Evolutionary conservation across 495 filamentous ascomycete species (phyloP).

Genomic region (Penicillium atrosanguineum): DNA sequence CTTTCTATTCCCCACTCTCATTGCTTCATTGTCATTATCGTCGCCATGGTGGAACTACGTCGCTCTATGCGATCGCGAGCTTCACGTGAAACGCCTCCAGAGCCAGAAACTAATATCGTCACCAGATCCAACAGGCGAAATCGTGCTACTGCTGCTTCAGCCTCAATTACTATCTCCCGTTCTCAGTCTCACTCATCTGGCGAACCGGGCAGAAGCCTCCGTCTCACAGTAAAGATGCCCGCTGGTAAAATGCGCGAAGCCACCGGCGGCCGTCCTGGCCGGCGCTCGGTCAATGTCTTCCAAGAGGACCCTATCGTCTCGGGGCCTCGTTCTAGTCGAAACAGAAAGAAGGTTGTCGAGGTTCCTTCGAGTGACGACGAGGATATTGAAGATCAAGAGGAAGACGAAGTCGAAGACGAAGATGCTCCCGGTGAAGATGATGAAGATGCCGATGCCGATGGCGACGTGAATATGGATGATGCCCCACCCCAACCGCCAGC

Average conservation of each 20-base stretch:
- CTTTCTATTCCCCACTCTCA: not conserved
- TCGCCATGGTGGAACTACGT: conserved; percentile 44
- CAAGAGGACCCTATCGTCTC: conserved; percentile 57
- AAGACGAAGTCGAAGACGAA: conserved; percentile 58
- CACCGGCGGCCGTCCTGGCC: conserved; percentile 43
- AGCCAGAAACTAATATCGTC: conserved; percentile 36
- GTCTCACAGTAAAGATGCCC: conserved; percentile 81
- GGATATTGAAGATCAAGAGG: conserved; percentile 55
- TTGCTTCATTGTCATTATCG: conserved; percentile 1
- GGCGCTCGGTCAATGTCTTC: conserved; percentile 47
- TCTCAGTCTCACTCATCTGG: conserved; percentile 53
- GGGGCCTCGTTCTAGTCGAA: conserved; percentile 60
- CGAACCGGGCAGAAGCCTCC: conserved; percentile 61
- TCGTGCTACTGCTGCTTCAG: conserved; percentile 31
- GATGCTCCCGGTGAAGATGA: conserved; percentile 59
- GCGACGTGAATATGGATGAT: conserved; percentile 58
- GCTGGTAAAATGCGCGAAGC: conserved; percentile 79
- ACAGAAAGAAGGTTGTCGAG: conserved; percentile 67
- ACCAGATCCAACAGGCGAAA: conserved; percentile 37
- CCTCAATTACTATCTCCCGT: conserved; percentile 52
- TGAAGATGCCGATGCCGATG: conserved; percentile 54
- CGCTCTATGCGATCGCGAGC: conserved; percentile 50
- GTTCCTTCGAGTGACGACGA: conserved; percentile 59
- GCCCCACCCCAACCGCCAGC: conserved; percentile 40
- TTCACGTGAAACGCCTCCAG: conserved; percentile 37